Evolutionary conservation across 768 basidiomycete species (phyloP).

Genomic region (Lactarius hengduanensis): DNA sequence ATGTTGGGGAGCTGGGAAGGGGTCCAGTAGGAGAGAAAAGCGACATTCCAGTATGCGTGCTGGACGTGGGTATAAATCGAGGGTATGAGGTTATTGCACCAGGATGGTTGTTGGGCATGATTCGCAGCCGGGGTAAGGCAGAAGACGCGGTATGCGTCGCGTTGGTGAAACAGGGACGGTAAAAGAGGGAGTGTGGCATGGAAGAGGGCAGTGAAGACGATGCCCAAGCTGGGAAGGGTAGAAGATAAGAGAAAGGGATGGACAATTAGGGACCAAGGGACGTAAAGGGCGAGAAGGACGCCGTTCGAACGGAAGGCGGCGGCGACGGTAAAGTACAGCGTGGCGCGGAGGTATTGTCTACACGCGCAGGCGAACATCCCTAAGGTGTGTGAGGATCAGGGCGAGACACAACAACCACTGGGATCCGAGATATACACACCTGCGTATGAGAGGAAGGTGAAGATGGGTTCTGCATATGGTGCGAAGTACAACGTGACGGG

Average conservation of each 20-base stretch:
- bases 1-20: slow-evolving; percentile 84
- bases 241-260: slow-evolving; percentile 45
- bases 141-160: slow-evolving; percentile 61
- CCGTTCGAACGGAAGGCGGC: slow-evolving; percentile 75
- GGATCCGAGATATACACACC: slow-evolving; percentile 41
- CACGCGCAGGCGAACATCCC: slow-evolving; percentile 60
- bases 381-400: slow-evolving; percentile 29
- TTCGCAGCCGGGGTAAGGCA: slow-evolving; percentile 44
- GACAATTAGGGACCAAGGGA: slow-evolving; percentile 69
- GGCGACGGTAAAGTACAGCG: slow-evolving; percentile 63
- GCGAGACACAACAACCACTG: not conserved
- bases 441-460: slow-evolving; percentile 74
- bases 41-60: slow-evolving; percentile 77
- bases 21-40: slow-evolving; percentile 87
- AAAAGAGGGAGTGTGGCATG: slow-evolving; percentile 49
- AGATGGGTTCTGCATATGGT: slow-evolving; percentile 84
- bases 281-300: slow-evolving; percentile 69
- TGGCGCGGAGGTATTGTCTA: slow-evolving; percentile 51
- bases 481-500: slow-evolving; percentile 71
- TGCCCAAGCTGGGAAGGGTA: slow-evolving; percentile 38
- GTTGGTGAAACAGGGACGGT: slow-evolving; percentile 76
- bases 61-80: slow-evolving; percentile 84
- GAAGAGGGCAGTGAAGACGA: slow-evolving; percentile 39
- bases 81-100: slow-evolving; percentile 66
- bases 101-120: slow-evolving; percentile 38